These are phyloP conservation scores for Saccharomycopsis fermentans DNA, from an alignment of 805 yeast genomes.

Conservation along the genomic window DNA sequence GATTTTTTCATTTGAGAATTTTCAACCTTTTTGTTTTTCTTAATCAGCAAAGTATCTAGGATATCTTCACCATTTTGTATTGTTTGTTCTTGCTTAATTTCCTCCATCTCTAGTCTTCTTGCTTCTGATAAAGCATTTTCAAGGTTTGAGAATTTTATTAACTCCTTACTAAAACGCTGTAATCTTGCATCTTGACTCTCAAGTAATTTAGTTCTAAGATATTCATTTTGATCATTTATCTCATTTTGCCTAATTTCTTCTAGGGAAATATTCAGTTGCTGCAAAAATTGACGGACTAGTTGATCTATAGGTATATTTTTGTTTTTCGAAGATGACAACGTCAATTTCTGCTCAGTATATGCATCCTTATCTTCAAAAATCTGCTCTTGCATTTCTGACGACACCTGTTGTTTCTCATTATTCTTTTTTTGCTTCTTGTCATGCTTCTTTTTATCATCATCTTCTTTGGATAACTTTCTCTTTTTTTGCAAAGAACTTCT, in stretches of 20 bases:
- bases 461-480: slow-evolving; percentile 43
- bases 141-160: slow-evolving; percentile 3
- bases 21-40: background rate
- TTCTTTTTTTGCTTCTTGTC: slow-evolving; percentile 32
- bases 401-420: slow-evolving; percentile 21
- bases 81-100: background rate
- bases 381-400: slow-evolving; percentile 15
- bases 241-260: slow-evolving; percentile 22
- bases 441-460: slow-evolving; percentile 31
- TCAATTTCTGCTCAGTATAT: slow-evolving; percentile 22
- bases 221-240: slow-evolving; percentile 16
- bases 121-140: slow-evolving; percentile 4
- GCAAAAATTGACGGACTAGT: background rate
- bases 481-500: slow-evolving; percentile 31
- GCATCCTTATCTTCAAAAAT: slow-evolving; percentile 22
- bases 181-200: slow-evolving; percentile 17
- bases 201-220: slow-evolving; percentile 14
- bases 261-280: background rate
- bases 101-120: background rate
- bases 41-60: background rate
- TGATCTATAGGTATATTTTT: slow-evolving; percentile 6
- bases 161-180: slow-evolving; percentile 17
- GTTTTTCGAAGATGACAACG: slow-evolving; percentile 20
- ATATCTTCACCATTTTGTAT: background rate
- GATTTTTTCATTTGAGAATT: background rate